Percentiles rank a stretch among this genome's conserved stretches.
These are phyloP conservation scores for Middelhovenomyces tepae DNA, from an alignment of 805 yeast species.

Conservation along the genomic window DNA sequence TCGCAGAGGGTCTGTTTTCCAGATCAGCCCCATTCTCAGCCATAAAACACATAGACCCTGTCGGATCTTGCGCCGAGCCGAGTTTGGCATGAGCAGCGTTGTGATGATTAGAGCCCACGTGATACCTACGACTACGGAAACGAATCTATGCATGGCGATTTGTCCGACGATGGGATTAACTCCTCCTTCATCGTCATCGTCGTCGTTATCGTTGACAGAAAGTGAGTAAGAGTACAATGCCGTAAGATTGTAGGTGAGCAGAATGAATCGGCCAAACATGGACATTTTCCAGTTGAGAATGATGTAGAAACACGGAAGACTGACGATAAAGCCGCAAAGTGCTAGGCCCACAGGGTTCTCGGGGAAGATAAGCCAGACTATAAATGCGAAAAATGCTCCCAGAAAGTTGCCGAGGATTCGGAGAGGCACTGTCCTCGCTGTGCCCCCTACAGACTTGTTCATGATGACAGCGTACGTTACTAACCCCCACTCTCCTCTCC, in stretches of 20 bases:
- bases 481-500: slow-evolving; percentile 81
- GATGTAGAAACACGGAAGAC: slow-evolving; percentile 39
- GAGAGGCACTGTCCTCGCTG: slow-evolving; percentile 52
- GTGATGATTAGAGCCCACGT: slow-evolving; percentile 71
- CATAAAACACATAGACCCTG: slow-evolving; percentile 59
- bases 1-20: slow-evolving; percentile 64
- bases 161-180: slow-evolving; percentile 57
- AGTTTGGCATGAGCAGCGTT: slow-evolving; percentile 56
- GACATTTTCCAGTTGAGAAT: slow-evolving; percentile 58
- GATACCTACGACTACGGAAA: slow-evolving; percentile 65
- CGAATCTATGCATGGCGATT: slow-evolving; percentile 70
- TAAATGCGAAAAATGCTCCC: slow-evolving; percentile 57
- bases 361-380: slow-evolving; percentile 49
- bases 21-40: slow-evolving; percentile 71
- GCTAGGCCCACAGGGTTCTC: slow-evolving; percentile 49
- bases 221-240: slow-evolving; percentile 67
- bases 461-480: slow-evolving; percentile 77
- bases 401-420: slow-evolving; percentile 60
- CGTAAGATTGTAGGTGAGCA: slow-evolving; percentile 70
- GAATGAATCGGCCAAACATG: slow-evolving; percentile 43
- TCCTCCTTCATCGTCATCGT: slow-evolving; percentile 54
- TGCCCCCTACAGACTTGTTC: slow-evolving; percentile 80
- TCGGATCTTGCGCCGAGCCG: slow-evolving; percentile 63
- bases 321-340: slow-evolving; percentile 35
- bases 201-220: slow-evolving; percentile 47